A percentile compares a stretch with the other conserved stretches of the same genome.
Evolutionary conservation across 2,329 filamentous ascomycete species (phyloP).

Genomic region (Fusarium duplospermum): DNA sequence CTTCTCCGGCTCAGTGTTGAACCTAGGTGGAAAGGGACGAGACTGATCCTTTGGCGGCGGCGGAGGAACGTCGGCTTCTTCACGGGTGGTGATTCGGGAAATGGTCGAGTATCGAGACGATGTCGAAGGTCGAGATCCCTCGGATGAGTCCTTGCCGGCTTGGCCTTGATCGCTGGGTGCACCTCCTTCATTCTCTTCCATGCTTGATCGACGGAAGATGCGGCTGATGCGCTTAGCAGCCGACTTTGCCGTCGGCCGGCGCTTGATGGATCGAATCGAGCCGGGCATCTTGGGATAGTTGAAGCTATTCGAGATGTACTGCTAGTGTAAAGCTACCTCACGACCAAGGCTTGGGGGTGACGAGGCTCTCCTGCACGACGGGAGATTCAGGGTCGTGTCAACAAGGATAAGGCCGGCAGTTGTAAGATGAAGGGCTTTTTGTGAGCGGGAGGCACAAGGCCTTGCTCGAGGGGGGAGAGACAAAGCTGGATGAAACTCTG

Average conservation of each 20-base stretch:
- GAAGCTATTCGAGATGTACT: not conserved
- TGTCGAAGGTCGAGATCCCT: conserved; percentile 4
- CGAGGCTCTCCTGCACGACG: not conserved
- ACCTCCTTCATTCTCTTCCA: conserved; percentile 14
- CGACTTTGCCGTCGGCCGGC: conserved; percentile 26
- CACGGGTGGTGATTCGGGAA: conserved; percentile 27
- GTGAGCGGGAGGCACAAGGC: not conserved
- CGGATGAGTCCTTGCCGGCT: conserved; percentile 20
- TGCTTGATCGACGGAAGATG: conserved; percentile 33
- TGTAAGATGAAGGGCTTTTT: not conserved
- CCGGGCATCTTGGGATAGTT: conserved; percentile 12
- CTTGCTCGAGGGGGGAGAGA: not conserved
- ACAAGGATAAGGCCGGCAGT: conserved; percentile 5
- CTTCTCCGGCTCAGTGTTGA: conserved; percentile 19
- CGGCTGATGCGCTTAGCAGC: conserved; percentile 36
- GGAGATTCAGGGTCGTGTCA: not conserved
- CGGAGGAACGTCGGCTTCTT: conserved; percentile 12
- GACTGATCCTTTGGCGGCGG: conserved; percentile 16
- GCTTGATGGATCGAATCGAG: conserved; percentile 34
- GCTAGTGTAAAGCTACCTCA: not conserved
- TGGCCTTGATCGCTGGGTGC: not conserved
- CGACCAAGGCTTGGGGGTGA: not conserved
- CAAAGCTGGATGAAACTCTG: not conserved
- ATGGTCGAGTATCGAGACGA: conserved; percentile 33
- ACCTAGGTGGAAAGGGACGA: conserved; percentile 15